Evolutionary conservation across 2,329 filamentous ascomycete species (phyloP), one percentile per base, ranked within the genome.

Genomic region (Hypoxylon sp.): DNA sequence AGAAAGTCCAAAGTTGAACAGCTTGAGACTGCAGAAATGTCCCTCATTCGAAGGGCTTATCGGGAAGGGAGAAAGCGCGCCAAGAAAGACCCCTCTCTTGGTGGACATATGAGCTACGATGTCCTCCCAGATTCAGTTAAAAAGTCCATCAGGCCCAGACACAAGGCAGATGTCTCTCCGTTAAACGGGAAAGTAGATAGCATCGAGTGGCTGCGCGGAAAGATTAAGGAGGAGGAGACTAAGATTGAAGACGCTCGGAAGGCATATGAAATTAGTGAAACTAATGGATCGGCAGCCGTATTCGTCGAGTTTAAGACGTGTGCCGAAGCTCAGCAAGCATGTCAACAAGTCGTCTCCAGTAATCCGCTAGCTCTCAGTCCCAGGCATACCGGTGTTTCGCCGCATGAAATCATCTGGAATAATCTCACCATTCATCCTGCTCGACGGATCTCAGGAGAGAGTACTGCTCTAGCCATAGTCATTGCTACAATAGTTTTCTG

Each of bases 221-320:
- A 92, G 76, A 84, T 95, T 59, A 79, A 79, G 59, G 71, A 76
- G 17, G 77, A 81, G 38, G 79, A 78, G 66, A 62, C 71, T 5
- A 69, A 77, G 45, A 80, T 82, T 51, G 78, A 79, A 55, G 77
- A 85, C 71, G 78, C 84, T 51, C 80, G 80, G 56, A 78, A 41
- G 21, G 17, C 57, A 17, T 56, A 75, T 49, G 66, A 69, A 1
- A 65, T 71, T 13, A 63, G 66, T 3, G 66, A 73, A 5, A 70
- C 72, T 14, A 66, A 73, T 30, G 73, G 74, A 13, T 58, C 85
- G 86, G 71, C 83, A 91, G 90, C 94, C 2, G 91, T 96, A n/a
- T 98, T 99, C 75, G 92, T 99, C 70, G 94, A 98, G 76, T 99
- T 97, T 76, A 86, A 88, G 69, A 89, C 87, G 2, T 93, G 97